phyloP scores from a whole-genome alignment of 2,329 filamentous ascomycete genomes.

The Claviceps paspali region DNA sequence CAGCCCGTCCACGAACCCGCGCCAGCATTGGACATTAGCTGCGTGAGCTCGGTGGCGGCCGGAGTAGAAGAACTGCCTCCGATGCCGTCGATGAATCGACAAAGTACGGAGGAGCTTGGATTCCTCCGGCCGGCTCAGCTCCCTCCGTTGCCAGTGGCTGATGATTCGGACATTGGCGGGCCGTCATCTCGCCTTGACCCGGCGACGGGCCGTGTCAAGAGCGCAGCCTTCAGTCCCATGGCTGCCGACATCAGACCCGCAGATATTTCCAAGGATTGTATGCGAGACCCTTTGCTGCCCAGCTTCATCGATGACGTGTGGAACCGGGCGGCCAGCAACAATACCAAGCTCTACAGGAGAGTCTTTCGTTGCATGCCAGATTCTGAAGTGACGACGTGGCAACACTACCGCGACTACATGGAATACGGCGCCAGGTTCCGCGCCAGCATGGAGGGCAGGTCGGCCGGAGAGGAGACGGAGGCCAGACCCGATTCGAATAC shows the following conservation, averaged over 20 bases:
- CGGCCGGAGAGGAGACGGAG: conserved; percentile 32
- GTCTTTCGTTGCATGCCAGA: conserved; percentile 97
- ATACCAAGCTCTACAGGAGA: conserved; percentile 82
- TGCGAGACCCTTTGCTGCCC: conserved; percentile 75
- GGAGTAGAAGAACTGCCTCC: conserved; percentile 42
- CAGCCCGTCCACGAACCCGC: conserved; percentile 18
- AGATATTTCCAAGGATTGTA: conserved; percentile 74
- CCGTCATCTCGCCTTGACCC: conserved; percentile 43
- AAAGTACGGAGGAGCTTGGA: conserved; percentile 51
- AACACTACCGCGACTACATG: conserved; percentile 74
- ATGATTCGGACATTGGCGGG: conserved; percentile 73
- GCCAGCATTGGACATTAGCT: conserved; percentile 15
- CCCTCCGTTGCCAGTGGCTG: conserved; percentile 50
- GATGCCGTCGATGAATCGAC: conserved; percentile 36
- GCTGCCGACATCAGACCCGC: conserved; percentile 58
- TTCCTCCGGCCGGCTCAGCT: conserved; percentile 55
- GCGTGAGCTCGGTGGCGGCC: conserved; percentile 17
- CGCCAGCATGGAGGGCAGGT: conserved; percentile 45
- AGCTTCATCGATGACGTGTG: conserved; percentile 79
- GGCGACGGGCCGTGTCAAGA: conserved; percentile 31
- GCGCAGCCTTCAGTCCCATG: conserved; percentile 33
- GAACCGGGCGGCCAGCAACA: conserved; percentile 78
- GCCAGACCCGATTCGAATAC: conserved; percentile 22
- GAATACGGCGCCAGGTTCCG: conserved; percentile 66
- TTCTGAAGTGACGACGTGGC: conserved; percentile 84